These are phyloP conservation scores for Sclerotinia nivalis DNA, from an alignment of 2,329 filamentous ascomycete genomes.

Conservation along the genomic window DNA sequence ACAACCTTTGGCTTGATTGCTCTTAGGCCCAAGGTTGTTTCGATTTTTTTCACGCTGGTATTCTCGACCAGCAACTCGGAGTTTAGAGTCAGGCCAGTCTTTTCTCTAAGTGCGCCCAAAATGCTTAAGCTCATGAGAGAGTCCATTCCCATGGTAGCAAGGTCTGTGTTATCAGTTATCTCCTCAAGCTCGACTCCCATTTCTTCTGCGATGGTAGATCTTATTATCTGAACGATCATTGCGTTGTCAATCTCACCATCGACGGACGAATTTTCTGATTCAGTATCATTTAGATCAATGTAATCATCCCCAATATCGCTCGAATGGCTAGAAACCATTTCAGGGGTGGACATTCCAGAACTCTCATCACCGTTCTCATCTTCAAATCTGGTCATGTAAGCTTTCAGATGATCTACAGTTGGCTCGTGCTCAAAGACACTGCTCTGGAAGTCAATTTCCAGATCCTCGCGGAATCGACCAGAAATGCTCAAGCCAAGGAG, in stretches of 20 bases:
- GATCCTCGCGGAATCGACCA: constrained; percentile 56
- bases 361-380: constrained; percentile 2
- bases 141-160: constrained; percentile 25
- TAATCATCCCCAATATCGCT: constrained; percentile 14
- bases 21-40: constrained; percentile 30
- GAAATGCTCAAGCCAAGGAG: constrained; percentile 58
- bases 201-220: constrained; percentile 29
- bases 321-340: constrained; percentile 9
- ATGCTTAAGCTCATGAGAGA: constrained; percentile 25
- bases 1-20: constrained; percentile 20
- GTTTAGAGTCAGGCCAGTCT: constrained; percentile 42
- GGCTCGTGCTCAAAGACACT: constrained; percentile 47
- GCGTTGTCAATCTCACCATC: constrained; percentile 1
- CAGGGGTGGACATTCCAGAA: constrained; percentile 19
- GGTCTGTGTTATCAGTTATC: constrained; percentile 22
- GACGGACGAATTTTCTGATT: constrained; percentile 3
- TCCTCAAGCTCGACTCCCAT: constrained; percentile 24
- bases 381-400: constrained; percentile 23
- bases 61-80: constrained; percentile 40
- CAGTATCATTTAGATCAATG: constrained; percentile 12
- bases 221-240: constrained; percentile 23
- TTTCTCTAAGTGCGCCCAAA: constrained; percentile 19
- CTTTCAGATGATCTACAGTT: constrained; percentile 26
- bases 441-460: constrained; percentile 53
- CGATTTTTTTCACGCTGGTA: constrained; percentile 32